Evolutionary conservation across 2,329 filamentous ascomycete species (phyloP), one percentile per base, ranked within the genome.

Genomic region (Monosporascus sp.): DNA sequence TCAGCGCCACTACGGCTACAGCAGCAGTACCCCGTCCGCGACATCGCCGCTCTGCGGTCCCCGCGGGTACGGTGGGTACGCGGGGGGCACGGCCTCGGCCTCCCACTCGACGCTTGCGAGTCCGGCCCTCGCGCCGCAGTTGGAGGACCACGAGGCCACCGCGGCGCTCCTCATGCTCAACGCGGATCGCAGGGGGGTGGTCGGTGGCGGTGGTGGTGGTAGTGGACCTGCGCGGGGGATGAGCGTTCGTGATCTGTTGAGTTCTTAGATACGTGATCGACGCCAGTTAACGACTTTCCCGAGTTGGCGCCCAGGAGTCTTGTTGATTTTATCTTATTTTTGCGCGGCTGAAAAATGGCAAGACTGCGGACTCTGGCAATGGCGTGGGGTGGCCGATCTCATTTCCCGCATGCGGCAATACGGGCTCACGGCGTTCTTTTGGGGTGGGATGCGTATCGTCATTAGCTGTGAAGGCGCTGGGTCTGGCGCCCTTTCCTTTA

Each of bases 101-200:
- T 71, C 72, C 48, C 77, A 72, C 2, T 86, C 79, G 48, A 73
- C 79, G 1, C 65, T 84, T 54, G 83, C 84, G 6, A 85, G 82
- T 56, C 83, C 82, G 1, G 77, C 77, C 7, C 67, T 85, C 45
- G 65, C 71, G 20, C 81, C 83, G 0, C 79, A 82, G 62, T 72
- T 74, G 37, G 81, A 85, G 48, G 84, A 88, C 57, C 86, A 91
- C 55, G 90, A 94, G 68, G 92, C 90, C 1, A 94, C 90, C 7
- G 86, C 90, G 14, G 92, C 91, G 3, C 69, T 96, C 60, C 71
- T 96, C 67, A 96, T 96, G 91, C 74, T 97, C 54, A 95, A 92
- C 60, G 84, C 79, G 51, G 90, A 94, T 67, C 81, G 89, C 41
- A 78, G 89, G 37, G 78, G 76, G 38, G 74, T 71, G 11, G 18